These are phyloP conservation scores for Hordeum marinum DNA, from an alignment of 176 grass and related monocot genomes.

Conservation along the genomic window DNA sequence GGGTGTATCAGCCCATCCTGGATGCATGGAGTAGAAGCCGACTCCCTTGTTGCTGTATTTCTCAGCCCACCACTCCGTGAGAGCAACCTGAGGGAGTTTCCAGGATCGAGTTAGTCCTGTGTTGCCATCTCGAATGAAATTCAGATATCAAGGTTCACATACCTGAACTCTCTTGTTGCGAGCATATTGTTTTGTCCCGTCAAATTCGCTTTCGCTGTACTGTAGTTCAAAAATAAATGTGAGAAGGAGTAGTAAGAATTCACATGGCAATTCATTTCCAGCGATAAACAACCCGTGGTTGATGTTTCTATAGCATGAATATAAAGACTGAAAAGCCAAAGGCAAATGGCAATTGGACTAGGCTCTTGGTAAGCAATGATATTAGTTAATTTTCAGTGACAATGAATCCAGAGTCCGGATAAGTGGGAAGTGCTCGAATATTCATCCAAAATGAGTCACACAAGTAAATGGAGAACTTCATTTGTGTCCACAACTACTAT, in stretches of 20 bases:
- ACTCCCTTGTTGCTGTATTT: constrained; percentile 55
- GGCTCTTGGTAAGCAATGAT: not conserved
- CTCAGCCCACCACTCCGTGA: constrained; percentile 82
- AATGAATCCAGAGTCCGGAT: not conserved
- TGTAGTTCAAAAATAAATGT: constrained; percentile 40
- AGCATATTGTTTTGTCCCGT: constrained; percentile 71
- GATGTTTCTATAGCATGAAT: not conserved
- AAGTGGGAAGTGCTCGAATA: not conserved
- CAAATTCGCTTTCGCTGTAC: constrained; percentile 66
- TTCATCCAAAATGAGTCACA: not conserved
- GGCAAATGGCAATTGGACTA: not conserved
- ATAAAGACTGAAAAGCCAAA: not conserved
- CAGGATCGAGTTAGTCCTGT: not conserved
- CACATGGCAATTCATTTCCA: not conserved
- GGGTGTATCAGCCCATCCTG: constrained; percentile 87
- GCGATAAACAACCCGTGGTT: not conserved
- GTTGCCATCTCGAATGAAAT: not conserved
- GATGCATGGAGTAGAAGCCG: constrained; percentile 90
- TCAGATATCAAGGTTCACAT: constrained; percentile 7
- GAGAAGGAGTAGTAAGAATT: not conserved
- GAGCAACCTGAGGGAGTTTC: constrained; percentile 54
- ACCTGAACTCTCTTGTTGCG: constrained; percentile 98
- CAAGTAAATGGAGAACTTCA: not conserved
- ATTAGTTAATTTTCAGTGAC: not conserved
- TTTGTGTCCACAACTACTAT: not conserved